Base-by-base conservation (phyloP, 2,329 filamentous ascomycete genomes). In the Neobulgaria alba region DNA sequence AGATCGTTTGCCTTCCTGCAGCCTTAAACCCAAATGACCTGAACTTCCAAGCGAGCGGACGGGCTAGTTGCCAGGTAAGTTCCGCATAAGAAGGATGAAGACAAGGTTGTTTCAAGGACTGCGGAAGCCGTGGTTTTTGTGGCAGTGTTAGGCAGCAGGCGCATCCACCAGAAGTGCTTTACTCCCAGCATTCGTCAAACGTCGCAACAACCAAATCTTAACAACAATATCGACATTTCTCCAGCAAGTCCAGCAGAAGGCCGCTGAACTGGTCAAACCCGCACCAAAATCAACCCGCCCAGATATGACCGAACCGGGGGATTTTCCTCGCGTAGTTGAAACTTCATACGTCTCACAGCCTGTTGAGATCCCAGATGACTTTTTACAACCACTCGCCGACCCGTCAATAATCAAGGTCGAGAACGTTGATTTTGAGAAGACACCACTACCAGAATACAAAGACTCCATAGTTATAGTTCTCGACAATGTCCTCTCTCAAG, bases 391-490 rank as follows among this genome's bases (percentile, higher is more conserved):
- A 36, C 58, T 72, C 43, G 47, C 63, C 16, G 60, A 68, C 39
- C 61, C 66, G 3, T 39, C 57, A 18, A 65, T 68, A 19, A 65
- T 77, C 29, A 68, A 54, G 9, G 62, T 68, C 31, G 57, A 58
- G 2, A 60, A 59, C 12, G 69, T 85, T 52, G 64, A 82, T 58
- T 83, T 79, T 54, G 49, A 57, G 7, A 53, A 62, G 33, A 69
- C 67, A 14, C 48, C 53, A 0, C 56, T 85, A 2, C 69, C 69
- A 1, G 65, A 74, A 48, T 78, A 77, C 61, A 59, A 65, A 17
- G 62, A 64, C 21, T 52, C 61, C 12, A 79, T 77, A 57, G 81
- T 80, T 4, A 69, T 73, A 5, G 62, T 84, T 1, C 66, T 85
- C 3, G 79, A 85, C 57, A 67, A 78, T 45, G 71, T 78, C n/a